A percentile compares a stretch with the other conserved stretches of the same genome.
These are phyloP conservation scores for Acidiella bohemica DNA, from an alignment of 495 filamentous ascomycete species.

Conservation along the genomic window DNA sequence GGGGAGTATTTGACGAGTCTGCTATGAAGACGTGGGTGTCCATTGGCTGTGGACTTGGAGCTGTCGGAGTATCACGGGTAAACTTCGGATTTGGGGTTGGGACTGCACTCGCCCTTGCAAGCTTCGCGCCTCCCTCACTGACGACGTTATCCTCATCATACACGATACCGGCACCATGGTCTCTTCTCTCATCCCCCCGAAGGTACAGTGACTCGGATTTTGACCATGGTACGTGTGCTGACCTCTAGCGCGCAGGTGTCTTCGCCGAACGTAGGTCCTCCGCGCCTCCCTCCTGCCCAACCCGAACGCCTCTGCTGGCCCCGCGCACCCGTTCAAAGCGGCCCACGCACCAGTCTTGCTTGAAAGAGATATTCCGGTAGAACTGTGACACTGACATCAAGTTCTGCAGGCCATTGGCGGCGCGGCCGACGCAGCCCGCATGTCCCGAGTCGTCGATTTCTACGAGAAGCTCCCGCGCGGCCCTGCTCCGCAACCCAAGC, in stretches of 20 bases:
- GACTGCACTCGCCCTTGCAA: no score
- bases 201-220: conserved; percentile 44
- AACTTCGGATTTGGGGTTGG: conserved; percentile 3
- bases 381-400: conserved; percentile 6
- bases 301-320: no score
- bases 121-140: neutral
- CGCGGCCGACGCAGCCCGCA: conserved; percentile 84
- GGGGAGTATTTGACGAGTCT: no score
- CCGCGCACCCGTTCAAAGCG: no score
- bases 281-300: neutral
- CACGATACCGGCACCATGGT: conserved; percentile 28
- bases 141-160: neutral
- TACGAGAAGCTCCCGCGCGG: conserved; percentile 95
- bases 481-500: conserved; percentile 61
- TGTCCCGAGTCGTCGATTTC: conserved; percentile 94
- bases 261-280: conserved; percentile 70
- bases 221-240: neutral
- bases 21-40: no score
- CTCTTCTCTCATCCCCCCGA: conserved; percentile 95
- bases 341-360: no score
- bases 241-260: conserved; percentile 46
- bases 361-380: no score
- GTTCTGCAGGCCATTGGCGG: conserved; percentile 64
- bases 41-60: no score
- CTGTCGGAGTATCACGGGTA: no score